Percentiles rank a stretch among this genome's conserved stretches.
phyloP scores from a whole-genome alignment of 139 green algal species.

The Chlorella sorokiniana region DNA sequence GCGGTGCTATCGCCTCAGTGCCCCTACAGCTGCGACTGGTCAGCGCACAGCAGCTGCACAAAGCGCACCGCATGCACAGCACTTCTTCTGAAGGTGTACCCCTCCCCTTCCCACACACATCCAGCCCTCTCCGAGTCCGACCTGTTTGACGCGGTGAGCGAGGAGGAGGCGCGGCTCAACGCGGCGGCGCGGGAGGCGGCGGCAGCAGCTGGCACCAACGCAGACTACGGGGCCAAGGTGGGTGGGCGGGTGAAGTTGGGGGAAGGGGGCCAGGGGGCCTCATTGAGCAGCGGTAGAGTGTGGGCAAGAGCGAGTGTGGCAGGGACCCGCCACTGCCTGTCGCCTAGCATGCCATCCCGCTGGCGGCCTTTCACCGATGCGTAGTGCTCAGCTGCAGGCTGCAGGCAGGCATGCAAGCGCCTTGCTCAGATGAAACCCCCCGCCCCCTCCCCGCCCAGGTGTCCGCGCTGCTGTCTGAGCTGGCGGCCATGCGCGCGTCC shows the following conservation, averaged over 20 bases:
- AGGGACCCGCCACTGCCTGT: too few relatives aligned
- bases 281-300: neutral
- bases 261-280: neutral
- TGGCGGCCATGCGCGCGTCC: slow-evolving; percentile 41
- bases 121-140: slow-evolving; percentile 33
- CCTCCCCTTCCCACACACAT: neutral
- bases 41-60: too few relatives aligned
- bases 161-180: slow-evolving; percentile 49
- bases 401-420: too few relatives aligned
- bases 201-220: slow-evolving; percentile 1
- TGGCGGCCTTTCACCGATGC: too few relatives aligned
- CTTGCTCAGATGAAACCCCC: too few relatives aligned
- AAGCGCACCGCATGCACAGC: neutral
- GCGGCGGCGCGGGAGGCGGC: neutral
- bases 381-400: too few relatives aligned
- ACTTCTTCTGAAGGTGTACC: neutral
- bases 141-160: slow-evolving; percentile 51
- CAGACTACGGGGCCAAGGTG: slow-evolving; percentile 66
- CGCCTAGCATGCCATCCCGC: too few relatives aligned
- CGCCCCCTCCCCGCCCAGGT: slow-evolving; percentile 45
- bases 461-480: slow-evolving; percentile 52
- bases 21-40: neutral
- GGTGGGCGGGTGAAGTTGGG: neutral
- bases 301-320: neutral
- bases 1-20: neutral